Conservation (phyloP, 192 early-diverging fungal species). For the Podila horticola region DNA sequence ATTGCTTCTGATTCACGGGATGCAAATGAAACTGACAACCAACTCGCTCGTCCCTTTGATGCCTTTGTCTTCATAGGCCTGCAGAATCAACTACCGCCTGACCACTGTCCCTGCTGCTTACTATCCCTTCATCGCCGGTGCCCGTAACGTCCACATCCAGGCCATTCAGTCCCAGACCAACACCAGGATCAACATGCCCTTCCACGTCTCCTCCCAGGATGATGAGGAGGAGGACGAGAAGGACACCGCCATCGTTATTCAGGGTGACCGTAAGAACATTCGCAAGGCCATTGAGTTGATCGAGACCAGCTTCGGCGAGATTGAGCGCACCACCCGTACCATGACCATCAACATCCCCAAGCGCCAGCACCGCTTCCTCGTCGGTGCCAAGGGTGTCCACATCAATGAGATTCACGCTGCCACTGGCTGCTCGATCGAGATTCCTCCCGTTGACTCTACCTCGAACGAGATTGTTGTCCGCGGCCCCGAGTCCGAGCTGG, state of each 20-base stretch:
- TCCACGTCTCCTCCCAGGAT: slow-evolving; percentile 56
- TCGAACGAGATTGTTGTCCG: slow-evolving; percentile 83
- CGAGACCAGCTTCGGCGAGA: slow-evolving; percentile 64
- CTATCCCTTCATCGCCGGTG: slow-evolving; percentile 87
- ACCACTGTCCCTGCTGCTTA: slow-evolving; percentile 73
- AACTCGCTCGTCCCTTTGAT: neutral
- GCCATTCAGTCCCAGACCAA: slow-evolving; percentile 68
- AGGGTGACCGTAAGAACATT: slow-evolving; percentile 82
- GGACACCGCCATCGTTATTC: slow-evolving; percentile 71
- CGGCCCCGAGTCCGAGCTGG: slow-evolving; percentile 77
- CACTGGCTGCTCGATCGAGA: slow-evolving; percentile 88
- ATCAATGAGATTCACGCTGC: slow-evolving; percentile 86
- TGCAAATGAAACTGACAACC: neutral
- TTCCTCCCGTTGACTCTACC: slow-evolving; percentile 76
- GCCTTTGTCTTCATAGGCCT: slow-evolving; percentile 14
- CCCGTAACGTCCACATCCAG: slow-evolving; percentile 70
- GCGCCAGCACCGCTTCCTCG: slow-evolving; percentile 92
- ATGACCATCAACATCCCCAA: slow-evolving; percentile 82
- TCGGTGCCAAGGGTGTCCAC: slow-evolving; percentile 81
- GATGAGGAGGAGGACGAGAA: slow-evolving; percentile 42
- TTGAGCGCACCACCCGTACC: slow-evolving; percentile 73
- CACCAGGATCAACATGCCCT: slow-evolving; percentile 85
- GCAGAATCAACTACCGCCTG: slow-evolving; percentile 67
- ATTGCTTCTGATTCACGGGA: too few species aligned
- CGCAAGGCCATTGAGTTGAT: slow-evolving; percentile 71